These are phyloP conservation scores for Sonneratia caseolaris DNA, from an alignment of 345 rosid species.

Conservation along the genomic window DNA sequence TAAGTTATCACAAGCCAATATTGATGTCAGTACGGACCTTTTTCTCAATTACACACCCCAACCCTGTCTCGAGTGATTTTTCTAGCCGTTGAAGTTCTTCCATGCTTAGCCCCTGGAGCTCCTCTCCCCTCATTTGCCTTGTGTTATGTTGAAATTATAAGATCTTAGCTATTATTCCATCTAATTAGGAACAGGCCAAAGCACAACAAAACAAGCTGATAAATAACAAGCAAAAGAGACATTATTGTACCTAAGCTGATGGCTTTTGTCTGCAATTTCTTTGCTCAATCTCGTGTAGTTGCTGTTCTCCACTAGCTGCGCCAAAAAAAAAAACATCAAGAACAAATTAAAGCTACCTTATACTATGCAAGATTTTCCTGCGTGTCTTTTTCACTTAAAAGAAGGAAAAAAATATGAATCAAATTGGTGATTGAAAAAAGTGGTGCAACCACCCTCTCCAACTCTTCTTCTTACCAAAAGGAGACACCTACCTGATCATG, in stretches of 20 bases:
- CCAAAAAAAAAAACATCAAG: neutral
- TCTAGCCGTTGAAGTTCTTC: slow-evolving; percentile 73
- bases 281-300: slow-evolving; percentile 44
- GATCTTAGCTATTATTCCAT: neutral
- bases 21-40: slow-evolving; percentile 36
- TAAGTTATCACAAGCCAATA: neutral
- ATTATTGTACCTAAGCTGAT: slow-evolving; percentile 45
- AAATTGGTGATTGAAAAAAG: too few species aligned
- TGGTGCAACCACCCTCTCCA: too few species aligned
- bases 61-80: slow-evolving; percentile 68
- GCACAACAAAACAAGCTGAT: too few species aligned
- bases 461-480: too few species aligned
- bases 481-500: too few species aligned
- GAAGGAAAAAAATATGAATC: slow-evolving; percentile 18
- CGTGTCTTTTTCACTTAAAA: too few species aligned
- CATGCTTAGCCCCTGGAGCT: slow-evolving; percentile 59
- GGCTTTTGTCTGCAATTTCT: slow-evolving; percentile 68
- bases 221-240: too few species aligned
- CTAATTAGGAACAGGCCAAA: too few species aligned
- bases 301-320: slow-evolving; percentile 57
- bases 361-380: too few species aligned
- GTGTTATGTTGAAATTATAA: neutral
- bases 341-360: too few species aligned
- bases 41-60: slow-evolving; percentile 58
- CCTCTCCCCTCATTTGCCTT: slow-evolving; percentile 94